Evolutionary conservation across 2,329 filamentous ascomycete species (phyloP), one percentile per base, ranked within the genome.

Genomic region (Pyrenochaeta sp.): DNA sequence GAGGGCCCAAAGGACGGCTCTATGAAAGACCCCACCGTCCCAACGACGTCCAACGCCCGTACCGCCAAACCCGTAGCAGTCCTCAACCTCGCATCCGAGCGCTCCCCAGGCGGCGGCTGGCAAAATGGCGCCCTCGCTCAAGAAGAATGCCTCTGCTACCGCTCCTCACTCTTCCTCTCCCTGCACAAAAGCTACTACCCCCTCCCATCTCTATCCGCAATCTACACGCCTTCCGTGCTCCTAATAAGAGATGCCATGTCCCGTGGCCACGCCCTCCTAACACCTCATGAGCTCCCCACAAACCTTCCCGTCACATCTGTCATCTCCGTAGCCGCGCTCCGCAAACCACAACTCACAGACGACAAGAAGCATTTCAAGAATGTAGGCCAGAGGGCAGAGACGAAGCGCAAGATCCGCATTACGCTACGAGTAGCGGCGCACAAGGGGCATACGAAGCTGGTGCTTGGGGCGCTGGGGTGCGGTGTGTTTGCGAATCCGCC

Each of bases 401-500:
- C 84, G 66, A 86, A 86, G 73, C 77, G 82, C 44, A 90, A 90
- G 73, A 90, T 91, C 80, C 78, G 87, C 24, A 70, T 88, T 19
- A 81, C 83, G 19, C 74, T 91, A 50, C 81, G 88, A 4, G 83
- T 88, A 54, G 86, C 88, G 1, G 88, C 83, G n/a, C 71, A 71
- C 4, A 79, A 84, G 28, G 81, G 80, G 1, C 87, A 90, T 66
- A 79, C 82, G 24, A 79, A 83, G 63, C 75, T 92, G 8, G 85
- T 92, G 5, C 79, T 92, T 1, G 89, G 90, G 0, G 89, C 90
- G 0, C 70, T 92, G 49, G 90, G 90, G 0, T 92, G 89, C 65
- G 90, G 89, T 3, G 88, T 84, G 0, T 91, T 90, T 71, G 66
- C 65, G 0, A 90, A 91, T 70, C 90, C 90, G 8, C 81, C 81